phyloP scores from a whole-genome alignment of 371 early-diverging fungal genomes.

The Lichtheimia hyalospora region DNA sequence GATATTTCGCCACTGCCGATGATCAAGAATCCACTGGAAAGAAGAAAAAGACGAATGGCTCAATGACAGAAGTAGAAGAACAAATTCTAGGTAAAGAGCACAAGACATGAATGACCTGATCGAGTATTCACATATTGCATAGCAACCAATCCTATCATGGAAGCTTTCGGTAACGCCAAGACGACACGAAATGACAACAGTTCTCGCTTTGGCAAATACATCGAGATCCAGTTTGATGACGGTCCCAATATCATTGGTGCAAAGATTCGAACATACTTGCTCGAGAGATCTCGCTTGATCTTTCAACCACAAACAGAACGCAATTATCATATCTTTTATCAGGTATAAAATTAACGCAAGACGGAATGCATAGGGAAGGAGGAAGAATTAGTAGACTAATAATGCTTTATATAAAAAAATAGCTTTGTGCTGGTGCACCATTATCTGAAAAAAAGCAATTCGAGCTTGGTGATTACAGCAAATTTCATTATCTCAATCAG shows the following conservation, averaged over 20 bases:
- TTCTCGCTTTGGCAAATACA: slow-evolving; percentile 99
- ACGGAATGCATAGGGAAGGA: no score
- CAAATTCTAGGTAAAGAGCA: slow-evolving; percentile 54
- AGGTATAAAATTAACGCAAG: no score
- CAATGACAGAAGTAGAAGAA: slow-evolving; percentile 73
- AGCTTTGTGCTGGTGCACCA: slow-evolving; percentile 89
- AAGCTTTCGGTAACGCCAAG: slow-evolving; percentile 99
- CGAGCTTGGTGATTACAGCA: slow-evolving; percentile 68
- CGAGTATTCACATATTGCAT: background rate
- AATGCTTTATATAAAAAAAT: background rate
- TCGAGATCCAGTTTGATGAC: slow-evolving; percentile 87
- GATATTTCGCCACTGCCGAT: slow-evolving; percentile 92
- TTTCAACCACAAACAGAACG: slow-evolving; percentile 92
- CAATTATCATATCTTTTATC: slow-evolving; percentile 99
- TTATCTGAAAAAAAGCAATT: slow-evolving; percentile 80
- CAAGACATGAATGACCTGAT: background rate
- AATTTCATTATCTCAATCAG: slow-evolving; percentile 86
- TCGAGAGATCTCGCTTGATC: slow-evolving; percentile 96
- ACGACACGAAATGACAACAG: slow-evolving; percentile 99
- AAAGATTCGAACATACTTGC: slow-evolving; percentile 92
- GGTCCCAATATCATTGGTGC: slow-evolving; percentile 91
- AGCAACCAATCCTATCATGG: slow-evolving; percentile 98
- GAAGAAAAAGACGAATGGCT: slow-evolving; percentile 18
- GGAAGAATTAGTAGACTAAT: background rate
- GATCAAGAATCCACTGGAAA: slow-evolving; percentile 46